phyloP scores from a whole-genome alignment of 495 filamentous ascomycete species.

The Podospora bellae-mahoneyi region DNA sequence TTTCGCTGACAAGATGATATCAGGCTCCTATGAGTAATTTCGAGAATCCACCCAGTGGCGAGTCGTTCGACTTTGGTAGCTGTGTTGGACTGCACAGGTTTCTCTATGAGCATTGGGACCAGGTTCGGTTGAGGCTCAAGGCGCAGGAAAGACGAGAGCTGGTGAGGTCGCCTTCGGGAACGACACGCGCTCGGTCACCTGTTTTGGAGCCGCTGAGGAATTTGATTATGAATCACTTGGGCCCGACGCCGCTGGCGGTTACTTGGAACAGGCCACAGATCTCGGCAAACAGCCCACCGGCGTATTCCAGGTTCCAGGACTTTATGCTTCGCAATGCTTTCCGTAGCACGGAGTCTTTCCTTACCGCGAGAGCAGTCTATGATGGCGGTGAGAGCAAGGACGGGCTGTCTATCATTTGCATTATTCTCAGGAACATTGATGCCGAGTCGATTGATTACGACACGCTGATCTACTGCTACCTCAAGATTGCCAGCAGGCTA shows the following conservation, averaged over 20 bases:
- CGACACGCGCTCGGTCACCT: slow-evolving; percentile 43
- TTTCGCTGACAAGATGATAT: slow-evolving; percentile 29
- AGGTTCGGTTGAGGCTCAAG: slow-evolving; percentile 59
- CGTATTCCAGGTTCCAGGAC: slow-evolving; percentile 64
- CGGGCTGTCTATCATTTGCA: slow-evolving; percentile 62
- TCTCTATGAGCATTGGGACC: slow-evolving; percentile 66
- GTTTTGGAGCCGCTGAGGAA: slow-evolving; percentile 52
- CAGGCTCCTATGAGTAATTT: slow-evolving; percentile 32
- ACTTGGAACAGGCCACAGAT: slow-evolving; percentile 61
- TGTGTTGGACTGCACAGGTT: slow-evolving; percentile 64
- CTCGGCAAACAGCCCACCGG: slow-evolving; percentile 53
- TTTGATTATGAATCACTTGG: slow-evolving; percentile 56
- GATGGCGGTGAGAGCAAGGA: slow-evolving; percentile 68
- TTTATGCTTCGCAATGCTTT: slow-evolving; percentile 67
- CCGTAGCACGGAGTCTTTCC: slow-evolving; percentile 55
- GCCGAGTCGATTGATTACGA: slow-evolving; percentile 58
- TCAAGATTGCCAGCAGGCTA: slow-evolving; percentile 64
- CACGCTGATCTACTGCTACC: slow-evolving; percentile 59
- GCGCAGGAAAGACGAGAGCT: slow-evolving; percentile 53
- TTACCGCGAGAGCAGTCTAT: slow-evolving; percentile 60
- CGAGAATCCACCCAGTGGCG: slow-evolving; percentile 34
- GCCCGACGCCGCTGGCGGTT: slow-evolving; percentile 60
- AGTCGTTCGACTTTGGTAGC: slow-evolving; percentile 65
- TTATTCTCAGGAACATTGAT: slow-evolving; percentile 62
- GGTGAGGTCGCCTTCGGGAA: slow-evolving; percentile 49